phyloP scores from a whole-genome alignment of 108 stramenopile species.

The Hondaea fermentalgiana region DNA sequence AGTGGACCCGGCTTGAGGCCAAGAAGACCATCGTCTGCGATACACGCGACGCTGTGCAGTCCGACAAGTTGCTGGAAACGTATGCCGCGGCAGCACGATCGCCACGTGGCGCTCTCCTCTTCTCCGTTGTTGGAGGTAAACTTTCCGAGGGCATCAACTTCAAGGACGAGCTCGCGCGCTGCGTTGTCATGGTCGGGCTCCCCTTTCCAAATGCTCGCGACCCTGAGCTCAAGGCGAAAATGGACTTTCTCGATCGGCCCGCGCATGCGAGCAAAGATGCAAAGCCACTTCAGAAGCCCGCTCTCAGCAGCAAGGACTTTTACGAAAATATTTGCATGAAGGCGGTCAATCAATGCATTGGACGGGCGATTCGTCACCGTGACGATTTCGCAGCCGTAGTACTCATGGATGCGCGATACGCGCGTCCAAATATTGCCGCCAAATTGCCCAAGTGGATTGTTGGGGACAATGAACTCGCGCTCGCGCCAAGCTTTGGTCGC shows the following conservation, averaged over 20 bases:
- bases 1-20: conserved; percentile 50
- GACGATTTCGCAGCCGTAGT: conserved; percentile 83
- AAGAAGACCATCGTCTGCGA: conserved; percentile 65
- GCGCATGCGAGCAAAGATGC: conserved; percentile 16
- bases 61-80: conserved; percentile 59
- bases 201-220: conserved; percentile 95
- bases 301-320: conserved; percentile 51
- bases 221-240: conserved; percentile 83
- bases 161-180: conserved; percentile 84
- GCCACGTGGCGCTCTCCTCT: conserved; percentile 67
- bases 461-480: background rate
- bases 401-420: conserved; percentile 75
- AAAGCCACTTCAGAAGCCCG: conserved; percentile 14
- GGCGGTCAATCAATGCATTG: conserved; percentile 93
- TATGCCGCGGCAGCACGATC: conserved; percentile 51
- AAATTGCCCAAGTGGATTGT: conserved; percentile 70
- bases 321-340: conserved; percentile 91
- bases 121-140: conserved; percentile 92
- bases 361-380: conserved; percentile 90
- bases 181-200: conserved; percentile 87
- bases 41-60: conserved; percentile 62
- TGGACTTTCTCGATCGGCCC: conserved; percentile 50
- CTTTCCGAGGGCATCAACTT: conserved; percentile 98
- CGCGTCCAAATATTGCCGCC: conserved; percentile 42
- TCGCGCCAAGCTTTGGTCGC: background rate